These are phyloP conservation scores for Pseudogymnoascus sp. DNA, from an alignment of 2,329 filamentous ascomycete genomes.

Conservation along the genomic window DNA sequence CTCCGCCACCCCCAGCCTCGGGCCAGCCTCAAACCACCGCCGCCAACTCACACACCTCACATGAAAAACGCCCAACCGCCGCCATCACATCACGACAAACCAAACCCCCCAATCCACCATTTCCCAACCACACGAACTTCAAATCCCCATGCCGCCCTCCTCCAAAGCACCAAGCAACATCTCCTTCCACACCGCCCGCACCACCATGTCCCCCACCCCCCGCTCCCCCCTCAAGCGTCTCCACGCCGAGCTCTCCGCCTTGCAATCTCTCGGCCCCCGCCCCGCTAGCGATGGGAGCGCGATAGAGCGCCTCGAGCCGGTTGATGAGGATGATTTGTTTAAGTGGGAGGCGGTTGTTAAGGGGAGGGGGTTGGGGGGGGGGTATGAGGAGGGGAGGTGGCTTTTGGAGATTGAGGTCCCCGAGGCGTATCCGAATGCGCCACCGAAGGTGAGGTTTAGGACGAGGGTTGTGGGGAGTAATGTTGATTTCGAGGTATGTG, in stretches of 20 bases:
- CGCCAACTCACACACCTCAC: neutral
- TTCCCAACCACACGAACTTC: neutral
- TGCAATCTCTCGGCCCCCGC: constrained; percentile 29
- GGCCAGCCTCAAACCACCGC: neutral
- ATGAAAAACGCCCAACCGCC: neutral
- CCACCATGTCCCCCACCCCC: constrained; percentile 20
- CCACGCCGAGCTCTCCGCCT: constrained; percentile 45
- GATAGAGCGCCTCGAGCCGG: constrained; percentile 50
- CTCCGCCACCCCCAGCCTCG: neutral
- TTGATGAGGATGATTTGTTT: constrained; percentile 45
- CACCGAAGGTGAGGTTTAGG: constrained; percentile 71
- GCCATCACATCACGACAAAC: neutral
- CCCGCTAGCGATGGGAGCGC: constrained; percentile 24
- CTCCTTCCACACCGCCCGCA: constrained; percentile 7
- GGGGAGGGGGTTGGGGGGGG: constrained; percentile 28
- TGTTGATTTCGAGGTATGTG: constrained; percentile 44
- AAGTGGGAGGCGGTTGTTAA: constrained; percentile 53
- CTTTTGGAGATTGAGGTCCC: constrained; percentile 71
- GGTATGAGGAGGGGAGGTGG: constrained; percentile 59
- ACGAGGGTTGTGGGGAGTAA: constrained; percentile 85
- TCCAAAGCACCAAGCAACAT: constrained; percentile 1
- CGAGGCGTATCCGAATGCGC: constrained; percentile 64
- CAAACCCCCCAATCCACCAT: neutral
- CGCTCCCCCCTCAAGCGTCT: constrained; percentile 47
- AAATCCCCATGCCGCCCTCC: constrained; percentile 4